Percentiles rank a stretch among this genome's conserved stretches.
These are phyloP conservation scores for Dillenia turbinata DNA, from an alignment of 164 flowering plant genomes.

Conservation along the genomic window DNA sequence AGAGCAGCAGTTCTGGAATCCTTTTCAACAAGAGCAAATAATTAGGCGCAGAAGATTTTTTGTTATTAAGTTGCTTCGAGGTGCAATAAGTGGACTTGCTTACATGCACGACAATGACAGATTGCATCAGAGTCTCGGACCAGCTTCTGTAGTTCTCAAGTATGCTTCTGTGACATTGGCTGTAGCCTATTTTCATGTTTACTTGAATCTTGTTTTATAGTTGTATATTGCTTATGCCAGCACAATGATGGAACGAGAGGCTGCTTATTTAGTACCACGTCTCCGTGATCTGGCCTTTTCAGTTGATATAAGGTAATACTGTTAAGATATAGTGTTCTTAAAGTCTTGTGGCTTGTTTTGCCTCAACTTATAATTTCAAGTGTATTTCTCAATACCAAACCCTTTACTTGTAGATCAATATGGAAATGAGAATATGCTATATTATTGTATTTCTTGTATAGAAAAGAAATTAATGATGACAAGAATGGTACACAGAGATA, in stretches of 20 bases:
- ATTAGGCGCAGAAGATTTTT: slow-evolving; percentile 55
- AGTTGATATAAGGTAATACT: slow-evolving; percentile 76
- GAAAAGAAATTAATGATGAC: no score
- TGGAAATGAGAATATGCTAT: no score
- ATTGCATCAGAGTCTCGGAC: slow-evolving; percentile 97
- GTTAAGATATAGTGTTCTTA: no score
- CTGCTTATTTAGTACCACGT: slow-evolving; percentile 63
- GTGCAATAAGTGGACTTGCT: slow-evolving; percentile 67
- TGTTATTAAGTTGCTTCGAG: slow-evolving; percentile 63
- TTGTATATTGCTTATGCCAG: slow-evolving; percentile 30
- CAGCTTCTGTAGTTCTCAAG: slow-evolving; percentile 90
- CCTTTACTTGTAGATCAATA: no score
- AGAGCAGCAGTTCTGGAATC: slow-evolving; percentile 57
- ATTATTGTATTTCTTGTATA: no score
- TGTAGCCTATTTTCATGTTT: neutral
- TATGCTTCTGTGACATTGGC: slow-evolving; percentile 25
- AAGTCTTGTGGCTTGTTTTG: no score
- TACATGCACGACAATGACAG: slow-evolving; percentile 86
- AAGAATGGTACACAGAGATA: no score
- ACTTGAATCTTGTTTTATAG: neutral
- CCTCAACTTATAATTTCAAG: no score
- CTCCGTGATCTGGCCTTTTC: slow-evolving; percentile 96
- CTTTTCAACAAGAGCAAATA: slow-evolving; percentile 43
- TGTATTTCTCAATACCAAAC: no score
- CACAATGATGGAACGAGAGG: slow-evolving; percentile 73